Conservation (phyloP, 495 filamentous ascomycete genomes). For the Hyaloscypha bicolor region DNA sequence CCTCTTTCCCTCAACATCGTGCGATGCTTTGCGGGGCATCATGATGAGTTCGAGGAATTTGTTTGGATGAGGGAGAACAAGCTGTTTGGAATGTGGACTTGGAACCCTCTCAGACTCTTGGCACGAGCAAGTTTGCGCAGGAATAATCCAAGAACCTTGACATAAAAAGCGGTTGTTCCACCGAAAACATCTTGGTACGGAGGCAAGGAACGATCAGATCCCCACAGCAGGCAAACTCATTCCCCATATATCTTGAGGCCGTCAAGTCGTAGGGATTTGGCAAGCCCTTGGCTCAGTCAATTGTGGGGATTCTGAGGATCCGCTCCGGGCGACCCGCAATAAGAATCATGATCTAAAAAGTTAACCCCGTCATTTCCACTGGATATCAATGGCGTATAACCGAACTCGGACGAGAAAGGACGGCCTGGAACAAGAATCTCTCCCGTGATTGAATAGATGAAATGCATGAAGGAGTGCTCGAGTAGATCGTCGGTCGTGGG, state of each 20-base stretch:
- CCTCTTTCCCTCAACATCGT: background rate
- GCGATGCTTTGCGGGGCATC: background rate
- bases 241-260: background rate
- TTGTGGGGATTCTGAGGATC: no score
- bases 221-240: background rate
- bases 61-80: background rate
- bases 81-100: background rate
- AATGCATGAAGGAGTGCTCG: no score
- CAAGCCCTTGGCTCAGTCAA: no score
- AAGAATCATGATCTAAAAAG: no score
- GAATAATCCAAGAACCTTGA: background rate
- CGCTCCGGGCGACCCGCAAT: no score
- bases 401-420: no score
- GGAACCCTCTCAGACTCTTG: background rate
- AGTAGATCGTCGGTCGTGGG: no score
- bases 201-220: background rate
- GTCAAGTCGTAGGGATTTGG: no score
- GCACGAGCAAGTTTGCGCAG: conserved; percentile 5
- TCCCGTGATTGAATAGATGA: no score
- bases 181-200: background rate
- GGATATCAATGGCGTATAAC: no score
- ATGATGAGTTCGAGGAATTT: background rate
- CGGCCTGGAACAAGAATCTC: no score
- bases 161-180: background rate
- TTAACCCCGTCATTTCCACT: no score